Percentiles rank a stretch among this genome's conserved stretches.
These are phyloP conservation scores for Mortierella sp. DNA, from an alignment of 371 early-diverging fungal species.

Conservation along the genomic window DNA sequence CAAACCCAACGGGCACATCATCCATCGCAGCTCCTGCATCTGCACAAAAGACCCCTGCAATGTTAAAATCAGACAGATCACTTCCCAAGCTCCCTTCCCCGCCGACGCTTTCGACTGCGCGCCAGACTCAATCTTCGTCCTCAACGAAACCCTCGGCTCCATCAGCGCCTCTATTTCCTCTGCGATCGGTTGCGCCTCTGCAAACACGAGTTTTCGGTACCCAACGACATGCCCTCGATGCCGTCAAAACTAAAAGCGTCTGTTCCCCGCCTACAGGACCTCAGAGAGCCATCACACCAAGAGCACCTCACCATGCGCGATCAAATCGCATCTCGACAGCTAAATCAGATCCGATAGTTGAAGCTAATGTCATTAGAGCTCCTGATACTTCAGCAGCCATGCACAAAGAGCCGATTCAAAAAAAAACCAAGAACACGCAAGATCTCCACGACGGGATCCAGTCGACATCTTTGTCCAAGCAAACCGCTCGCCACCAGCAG, in stretches of 20 bases:
- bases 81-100: too few species aligned
- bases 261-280: slow-evolving; percentile 14
- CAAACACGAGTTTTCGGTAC: slow-evolving; percentile 47
- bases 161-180: slow-evolving; percentile 37
- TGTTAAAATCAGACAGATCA: too few species aligned
- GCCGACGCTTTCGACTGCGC: too few species aligned
- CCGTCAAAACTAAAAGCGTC: slow-evolving; percentile 17
- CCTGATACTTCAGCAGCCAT: too few species aligned
- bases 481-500: neutral
- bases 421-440: too few species aligned
- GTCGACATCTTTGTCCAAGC: neutral
- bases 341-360: neutral
- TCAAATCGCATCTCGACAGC: slow-evolving; percentile 10
- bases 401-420: too few species aligned
- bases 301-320: slow-evolving; percentile 17
- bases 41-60: too few species aligned
- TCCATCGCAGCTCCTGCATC: too few species aligned
- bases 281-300: slow-evolving; percentile 1
- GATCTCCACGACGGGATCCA: too few species aligned
- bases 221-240: slow-evolving; percentile 38
- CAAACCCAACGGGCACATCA: too few species aligned
- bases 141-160: neutral
- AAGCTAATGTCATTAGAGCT: neutral
- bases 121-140: neutral
- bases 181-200: slow-evolving; percentile 47